phyloP scores from a whole-genome alignment of 805 yeast genomes.

The Metschnikowia cerradonensis region DNA sequence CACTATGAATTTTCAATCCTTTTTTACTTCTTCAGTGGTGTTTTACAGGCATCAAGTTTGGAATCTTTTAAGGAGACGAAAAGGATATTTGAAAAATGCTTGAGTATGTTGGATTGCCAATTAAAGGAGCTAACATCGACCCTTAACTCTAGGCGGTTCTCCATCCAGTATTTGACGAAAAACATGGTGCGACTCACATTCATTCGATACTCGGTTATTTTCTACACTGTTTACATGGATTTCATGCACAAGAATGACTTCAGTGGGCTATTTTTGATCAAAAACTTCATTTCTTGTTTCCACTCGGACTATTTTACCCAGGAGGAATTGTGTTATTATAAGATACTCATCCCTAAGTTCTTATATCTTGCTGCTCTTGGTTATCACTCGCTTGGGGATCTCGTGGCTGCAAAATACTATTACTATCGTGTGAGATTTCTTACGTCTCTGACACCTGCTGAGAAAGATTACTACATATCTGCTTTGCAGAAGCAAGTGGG shows the following conservation, averaged over 20 bases:
- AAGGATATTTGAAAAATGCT: slow-evolving; percentile 37
- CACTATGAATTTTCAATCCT: slow-evolving; percentile 40
- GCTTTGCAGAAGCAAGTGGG: slow-evolving; percentile 17
- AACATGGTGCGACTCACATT: slow-evolving; percentile 25
- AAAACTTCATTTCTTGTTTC: slow-evolving; percentile 33
- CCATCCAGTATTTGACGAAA: slow-evolving; percentile 9
- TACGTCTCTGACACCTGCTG: not conserved
- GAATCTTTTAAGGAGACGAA: slow-evolving; percentile 29
- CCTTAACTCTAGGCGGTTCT: slow-evolving; percentile 2
- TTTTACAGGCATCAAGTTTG: slow-evolving; percentile 10
- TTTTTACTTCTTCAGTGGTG: slow-evolving; percentile 41
- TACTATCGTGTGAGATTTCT: slow-evolving; percentile 30
- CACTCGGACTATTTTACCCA: slow-evolving; percentile 33
- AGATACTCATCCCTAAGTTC: slow-evolving; percentile 33
- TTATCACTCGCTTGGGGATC: slow-evolving; percentile 35
- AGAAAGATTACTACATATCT: not conserved
- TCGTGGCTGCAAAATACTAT: slow-evolving; percentile 37
- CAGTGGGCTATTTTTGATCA: slow-evolving; percentile 20
- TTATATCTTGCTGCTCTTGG: slow-evolving; percentile 39
- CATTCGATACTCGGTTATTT: slow-evolving; percentile 21
- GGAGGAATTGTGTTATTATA: slow-evolving; percentile 37
- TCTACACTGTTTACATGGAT: slow-evolving; percentile 35
- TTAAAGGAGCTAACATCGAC: slow-evolving; percentile 8
- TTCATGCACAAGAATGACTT: slow-evolving; percentile 27
- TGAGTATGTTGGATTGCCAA: slow-evolving; percentile 10